Evolutionary conservation across 306 rosid species (phyloP), one percentile per base, ranked within the genome.

Genomic region (Arachis hypogaea): DNA sequence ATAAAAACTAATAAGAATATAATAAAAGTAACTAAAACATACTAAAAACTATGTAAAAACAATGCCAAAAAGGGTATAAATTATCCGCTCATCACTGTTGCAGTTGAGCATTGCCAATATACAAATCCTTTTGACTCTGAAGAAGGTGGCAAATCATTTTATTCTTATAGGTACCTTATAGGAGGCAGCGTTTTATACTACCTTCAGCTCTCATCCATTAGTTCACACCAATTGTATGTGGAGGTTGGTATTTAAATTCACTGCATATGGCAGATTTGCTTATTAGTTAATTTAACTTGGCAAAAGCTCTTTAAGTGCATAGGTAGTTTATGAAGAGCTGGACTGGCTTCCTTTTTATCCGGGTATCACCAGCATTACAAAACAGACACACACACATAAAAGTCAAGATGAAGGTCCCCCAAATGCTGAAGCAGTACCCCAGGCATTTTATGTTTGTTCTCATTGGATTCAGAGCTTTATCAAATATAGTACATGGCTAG

Each of bases 261-360:
- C 14, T 14, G 14, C 14, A 14, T 14, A 14, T 14, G 14, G 14
- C 14, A 14, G 14, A 14, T 14, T 14, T 14, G 14, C 14, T 14
- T 14, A 14, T 14, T 14, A 14, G 14, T 14, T 14, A 14, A 14
- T 14, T 14, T 14, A 14, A 14, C 14, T 14, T 14, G 61, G 75
- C 77, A 11, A 76, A 65, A 45, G 52, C 43, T 54, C 74, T 69
- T 81, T 38, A 49, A 72, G 64, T 85, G 77, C 81, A 18, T 78
- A 92, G 98, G 98, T 95, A 72, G 99, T 95, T 76, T 92, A 98
- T 74, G 99, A 95, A 87, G 99, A 95, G 88, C 85, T 95, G 82
- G 98, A 95, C 40, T 95, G 99, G 99, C 93, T 95, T 73, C 90
- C 93, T 62, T 92, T 92, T 87, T 95, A 90, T 83, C 97, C 97